Base-by-base conservation (phyloP, 495 filamentous ascomycete species). In the Podospora comata region DNA sequence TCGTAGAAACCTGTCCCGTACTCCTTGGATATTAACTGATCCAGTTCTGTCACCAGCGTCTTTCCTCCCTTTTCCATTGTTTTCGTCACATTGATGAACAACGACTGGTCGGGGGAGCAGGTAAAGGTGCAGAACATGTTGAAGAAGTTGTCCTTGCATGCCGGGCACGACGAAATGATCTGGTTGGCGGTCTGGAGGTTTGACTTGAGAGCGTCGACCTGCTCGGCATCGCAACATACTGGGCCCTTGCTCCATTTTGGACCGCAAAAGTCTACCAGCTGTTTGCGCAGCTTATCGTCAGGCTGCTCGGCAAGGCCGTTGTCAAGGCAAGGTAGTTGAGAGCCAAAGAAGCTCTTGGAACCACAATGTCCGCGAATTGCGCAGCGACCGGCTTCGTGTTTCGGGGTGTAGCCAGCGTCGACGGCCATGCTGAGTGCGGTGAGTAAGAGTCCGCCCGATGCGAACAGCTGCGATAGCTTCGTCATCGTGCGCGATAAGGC, bases 61-160 rank as follows among this genome's bases (percentile, higher is more conserved):
- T 96, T 96, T 4, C 86, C 86, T 48, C 84, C 88, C 58, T 86
- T 83, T 68, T 85, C 79, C 70, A 87, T 79, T 1, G 90, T 91
- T 62, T 89, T 79, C 6, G 95, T 97, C 56, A 99, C 90, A 75
- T 99, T 99, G 74, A 98, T 81, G 73, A 99, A 99, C 1, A 97
- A 83, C 4, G 92, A 96, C 77, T 99, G 95, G 74, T 98, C 90
- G 9, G 96, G 94, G 11, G 96, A 98, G 82, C 95, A 99, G 20
- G 93, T 97, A 71, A 99, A 97, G 4, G 92, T 93, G 81, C 95
- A 99, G 74, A 99, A 99, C 58, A 96, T 86, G 82, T 98, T 93
- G 85, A 91, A 97, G 79, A 99, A 99, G 81, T 99, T 99, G 64
- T 90, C 89, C 79, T 92, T 93, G 84, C 95, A 99, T 28, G 95